Evolutionary conservation across 129 eudicot species (phyloP), one percentile per base, ranked within the genome.

Genomic region (Silybum marianum): DNA sequence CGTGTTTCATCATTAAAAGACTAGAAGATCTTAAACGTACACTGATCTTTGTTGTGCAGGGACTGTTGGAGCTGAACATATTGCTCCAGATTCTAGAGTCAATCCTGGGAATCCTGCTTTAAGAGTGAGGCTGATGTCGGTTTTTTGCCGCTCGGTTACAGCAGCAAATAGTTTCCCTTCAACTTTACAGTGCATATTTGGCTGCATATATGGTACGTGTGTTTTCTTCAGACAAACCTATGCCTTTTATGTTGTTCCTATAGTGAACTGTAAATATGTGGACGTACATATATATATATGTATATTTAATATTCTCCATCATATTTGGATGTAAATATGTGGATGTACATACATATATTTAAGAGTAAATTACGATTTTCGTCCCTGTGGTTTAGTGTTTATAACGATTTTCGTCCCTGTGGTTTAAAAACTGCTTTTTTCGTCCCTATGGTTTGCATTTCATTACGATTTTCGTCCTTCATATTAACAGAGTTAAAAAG

Each of bases 141-240:
- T 86, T 39, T 95, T 95, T 81, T 95, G 97, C 81, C 94, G 97
- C 78, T 95, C 99, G 24, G 85, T 92, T 51, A 83, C 91, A 8
- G 97, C 99, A 66, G 97, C 99, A 79, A 95, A 95, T 85, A 89
- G 97, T 79, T 95, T 95, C 82, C 99, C 99, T 22, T 84, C 94
- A 79, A 95, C 99, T 79, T 84, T 95, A 75, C 99, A 95, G 81
- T 95, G 99, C 90, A 95, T 95, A 77, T 95, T 95, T 83, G 93
- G 96, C 82, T 95, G 97, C 90, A 89, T 95, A 84, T 95, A 90
- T 76, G 99, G 99, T 95, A 83, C 39, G 87, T 19, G 70, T 80
- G 62, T 26, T 63, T 74, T 75, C 42, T 39, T 32, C 40, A 28
- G 70, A 79, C 71, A 51, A 30, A 48, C 22, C 12, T 34, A 34